These are phyloP conservation scores for Candida railenensis DNA, from an alignment of 805 yeast genomes.

Conservation along the genomic window DNA sequence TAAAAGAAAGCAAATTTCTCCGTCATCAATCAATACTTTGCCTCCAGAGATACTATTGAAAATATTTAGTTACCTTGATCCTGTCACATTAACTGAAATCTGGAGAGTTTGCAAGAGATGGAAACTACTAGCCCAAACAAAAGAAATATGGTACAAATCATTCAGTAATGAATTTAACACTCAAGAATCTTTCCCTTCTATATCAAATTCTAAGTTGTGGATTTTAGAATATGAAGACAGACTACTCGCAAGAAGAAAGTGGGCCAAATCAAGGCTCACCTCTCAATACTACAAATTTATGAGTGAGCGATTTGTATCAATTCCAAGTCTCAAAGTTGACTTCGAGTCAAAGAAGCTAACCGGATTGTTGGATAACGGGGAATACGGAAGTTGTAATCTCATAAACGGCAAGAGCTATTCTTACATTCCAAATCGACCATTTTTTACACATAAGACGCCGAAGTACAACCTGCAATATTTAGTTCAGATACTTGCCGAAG, in stretches of 20 bases:
- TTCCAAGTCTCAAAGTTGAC: not conserved
- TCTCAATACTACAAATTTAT: conserved; percentile 28
- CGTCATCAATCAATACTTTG: conserved; percentile 26
- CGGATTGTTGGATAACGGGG: not conserved
- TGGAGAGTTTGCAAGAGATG: conserved; percentile 50
- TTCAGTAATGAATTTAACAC: conserved; percentile 41
- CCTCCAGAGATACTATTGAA: conserved; percentile 48
- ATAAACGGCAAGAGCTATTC: conserved; percentile 37
- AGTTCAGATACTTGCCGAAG: not conserved
- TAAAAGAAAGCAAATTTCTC: not conserved
- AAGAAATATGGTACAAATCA: conserved; percentile 47
- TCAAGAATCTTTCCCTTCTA: conserved; percentile 38
- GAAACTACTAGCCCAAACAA: conserved; percentile 44
- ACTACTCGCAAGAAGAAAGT: conserved; percentile 28
- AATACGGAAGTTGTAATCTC: conserved; percentile 13
- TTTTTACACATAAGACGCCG: not conserved
- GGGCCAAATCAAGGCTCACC: conserved; percentile 37
- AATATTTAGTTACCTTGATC: conserved; percentile 47
- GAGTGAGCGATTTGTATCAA: conserved; percentile 22
- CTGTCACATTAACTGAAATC: conserved; percentile 37
- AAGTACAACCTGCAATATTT: not conserved
- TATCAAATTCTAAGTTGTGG: conserved; percentile 46
- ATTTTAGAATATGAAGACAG: conserved; percentile 45
- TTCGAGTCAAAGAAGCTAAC: not conserved
- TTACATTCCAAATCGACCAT: conserved; percentile 24